These are phyloP conservation scores for Vanrija sp. DNA, from an alignment of 1,284 basidiomycete genomes.

Conservation along the genomic window DNA sequence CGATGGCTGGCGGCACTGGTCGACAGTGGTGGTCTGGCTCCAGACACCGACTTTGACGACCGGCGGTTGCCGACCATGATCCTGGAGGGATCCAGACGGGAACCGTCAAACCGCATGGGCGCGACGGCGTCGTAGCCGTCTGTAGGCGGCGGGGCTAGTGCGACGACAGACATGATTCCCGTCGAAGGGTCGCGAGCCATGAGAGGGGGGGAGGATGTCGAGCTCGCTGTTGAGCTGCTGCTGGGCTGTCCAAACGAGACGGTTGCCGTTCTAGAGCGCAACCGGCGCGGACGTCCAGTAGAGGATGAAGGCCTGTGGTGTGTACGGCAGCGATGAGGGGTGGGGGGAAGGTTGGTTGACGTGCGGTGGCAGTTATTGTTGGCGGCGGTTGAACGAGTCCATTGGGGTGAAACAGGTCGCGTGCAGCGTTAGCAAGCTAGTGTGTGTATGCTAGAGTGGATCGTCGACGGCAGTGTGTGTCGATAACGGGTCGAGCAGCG, in stretches of 20 bases:
- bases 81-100: constrained; percentile 2
- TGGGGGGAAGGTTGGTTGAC: constrained; percentile 69
- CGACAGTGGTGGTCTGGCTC: constrained; percentile 17
- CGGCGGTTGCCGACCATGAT: constrained; percentile 8
- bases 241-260: constrained; percentile 27
- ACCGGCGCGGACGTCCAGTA: constrained; percentile 17
- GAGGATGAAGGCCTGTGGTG: constrained; percentile 53
- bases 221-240: background rate
- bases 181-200: background rate
- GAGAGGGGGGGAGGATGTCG: constrained; percentile 4
- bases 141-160: background rate
- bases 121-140: constrained; percentile 2
- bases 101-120: background rate
- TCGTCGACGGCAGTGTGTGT: no score
- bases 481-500: no score
- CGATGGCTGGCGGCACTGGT: constrained; percentile 9
- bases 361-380: constrained; percentile 49
- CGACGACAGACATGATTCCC: background rate
- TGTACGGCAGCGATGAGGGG: no score
- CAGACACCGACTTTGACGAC: constrained; percentile 26
- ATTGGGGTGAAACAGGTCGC: background rate
- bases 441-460: no score
- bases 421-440: no score
- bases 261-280: constrained; percentile 36
- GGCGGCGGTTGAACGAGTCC: background rate